phyloP scores from a whole-genome alignment of 2,329 filamentous ascomycete species.

The Seiridium cupressi region DNA sequence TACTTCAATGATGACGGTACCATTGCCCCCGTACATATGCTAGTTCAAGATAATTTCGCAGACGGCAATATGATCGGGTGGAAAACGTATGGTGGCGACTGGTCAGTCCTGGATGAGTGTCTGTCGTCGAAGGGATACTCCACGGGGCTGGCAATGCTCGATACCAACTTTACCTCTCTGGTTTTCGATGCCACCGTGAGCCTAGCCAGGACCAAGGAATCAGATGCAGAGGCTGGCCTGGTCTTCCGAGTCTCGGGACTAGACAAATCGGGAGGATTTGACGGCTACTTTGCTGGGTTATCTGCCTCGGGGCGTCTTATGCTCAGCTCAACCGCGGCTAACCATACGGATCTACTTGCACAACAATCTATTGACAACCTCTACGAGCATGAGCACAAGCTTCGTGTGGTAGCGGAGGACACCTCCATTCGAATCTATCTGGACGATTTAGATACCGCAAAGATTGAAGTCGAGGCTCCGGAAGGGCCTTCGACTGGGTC shows the following conservation, averaged over 20 bases:
- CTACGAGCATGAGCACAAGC: background rate
- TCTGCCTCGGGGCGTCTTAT: background rate
- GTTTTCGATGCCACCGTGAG: constrained; percentile 24
- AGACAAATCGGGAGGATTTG: background rate
- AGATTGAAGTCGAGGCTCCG: background rate
- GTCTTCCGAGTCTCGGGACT: background rate
- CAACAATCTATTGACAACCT: background rate
- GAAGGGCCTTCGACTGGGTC: background rate
- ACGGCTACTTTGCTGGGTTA: background rate
- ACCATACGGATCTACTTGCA: background rate
- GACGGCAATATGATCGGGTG: constrained; percentile 37
- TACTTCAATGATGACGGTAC: constrained; percentile 41
- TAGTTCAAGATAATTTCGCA: constrained; percentile 40
- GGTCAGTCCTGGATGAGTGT: constrained; percentile 23
- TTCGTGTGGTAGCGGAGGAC: background rate
- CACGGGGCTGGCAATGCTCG: constrained; percentile 27
- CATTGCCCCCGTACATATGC: constrained; percentile 41
- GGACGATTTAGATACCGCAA: background rate
- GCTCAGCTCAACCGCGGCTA: background rate
- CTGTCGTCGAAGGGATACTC: constrained; percentile 18
- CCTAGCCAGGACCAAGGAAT: background rate
- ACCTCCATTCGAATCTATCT: background rate
- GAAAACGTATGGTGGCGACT: constrained; percentile 25
- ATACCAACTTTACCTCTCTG: constrained; percentile 34
- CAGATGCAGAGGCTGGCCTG: background rate